A percentile compares a stretch with the other conserved stretches of the same genome.
phyloP scores from a whole-genome alignment of 345 rosid genomes.

The Balakata baccata region DNA sequence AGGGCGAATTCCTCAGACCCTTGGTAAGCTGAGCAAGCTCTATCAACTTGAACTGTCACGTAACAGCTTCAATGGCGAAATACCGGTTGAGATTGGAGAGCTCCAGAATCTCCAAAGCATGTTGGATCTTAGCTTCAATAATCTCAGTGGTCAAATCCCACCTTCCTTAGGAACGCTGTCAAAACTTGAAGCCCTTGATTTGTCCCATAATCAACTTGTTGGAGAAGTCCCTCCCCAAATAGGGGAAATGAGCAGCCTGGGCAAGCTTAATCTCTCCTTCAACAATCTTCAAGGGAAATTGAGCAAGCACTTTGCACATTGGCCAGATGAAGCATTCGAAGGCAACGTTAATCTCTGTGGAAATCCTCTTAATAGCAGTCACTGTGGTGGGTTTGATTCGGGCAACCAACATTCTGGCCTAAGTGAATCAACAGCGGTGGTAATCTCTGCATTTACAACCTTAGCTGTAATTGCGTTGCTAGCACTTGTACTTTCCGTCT shows the following conservation, averaged over 20 bases:
- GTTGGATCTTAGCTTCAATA: conserved; percentile 75
- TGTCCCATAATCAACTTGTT: conserved; percentile 66
- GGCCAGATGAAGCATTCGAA: conserved; percentile 71
- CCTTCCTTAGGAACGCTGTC: conserved; percentile 56
- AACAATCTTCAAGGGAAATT: conserved; percentile 71
- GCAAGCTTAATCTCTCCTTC: conserved; percentile 69
- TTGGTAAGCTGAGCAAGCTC: conserved; percentile 69
- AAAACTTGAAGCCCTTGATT: conserved; percentile 76
- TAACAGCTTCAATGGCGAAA: conserved; percentile 63
- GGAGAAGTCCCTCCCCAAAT: conserved; percentile 70
- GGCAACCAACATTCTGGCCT: conserved; percentile 38
- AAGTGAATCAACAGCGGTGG: conserved; percentile 46
- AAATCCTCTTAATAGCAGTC: conserved; percentile 44
- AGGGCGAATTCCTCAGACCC: conserved; percentile 57
- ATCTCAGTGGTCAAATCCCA: conserved; percentile 65
- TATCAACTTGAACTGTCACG: conserved; percentile 66
- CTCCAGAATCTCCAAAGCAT: conserved; percentile 72
- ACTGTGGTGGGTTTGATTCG: conserved; percentile 31
- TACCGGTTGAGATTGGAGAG: conserved; percentile 72
- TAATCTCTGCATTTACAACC: conserved; percentile 60
- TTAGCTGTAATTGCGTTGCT: conserved; percentile 62
- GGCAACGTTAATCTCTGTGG: conserved; percentile 80
- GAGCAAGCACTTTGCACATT: conserved; percentile 61
- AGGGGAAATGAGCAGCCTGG: conserved; percentile 72
- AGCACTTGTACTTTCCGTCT: conserved; percentile 44